phyloP scores from a whole-genome alignment of 768 basidiomycete genomes.

The Russula emetica region DNA sequence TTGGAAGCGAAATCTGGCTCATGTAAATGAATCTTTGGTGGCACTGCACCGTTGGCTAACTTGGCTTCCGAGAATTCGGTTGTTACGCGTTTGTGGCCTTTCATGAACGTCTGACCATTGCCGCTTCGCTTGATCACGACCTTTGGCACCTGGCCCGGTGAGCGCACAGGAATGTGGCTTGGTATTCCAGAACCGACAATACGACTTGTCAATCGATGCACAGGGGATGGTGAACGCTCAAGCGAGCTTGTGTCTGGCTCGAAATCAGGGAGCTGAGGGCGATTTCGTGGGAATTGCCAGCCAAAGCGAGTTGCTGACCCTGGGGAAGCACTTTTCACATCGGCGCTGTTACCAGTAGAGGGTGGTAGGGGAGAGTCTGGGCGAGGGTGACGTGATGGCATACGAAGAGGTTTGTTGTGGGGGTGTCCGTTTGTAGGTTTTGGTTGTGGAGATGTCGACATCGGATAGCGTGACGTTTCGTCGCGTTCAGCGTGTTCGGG shows the following conservation, averaged over 20 bases:
- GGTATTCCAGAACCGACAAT: constrained; percentile 29
- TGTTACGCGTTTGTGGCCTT: constrained; percentile 31
- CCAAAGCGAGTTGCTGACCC: constrained; percentile 34
- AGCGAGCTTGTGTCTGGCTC: constrained; percentile 37
- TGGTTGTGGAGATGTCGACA: constrained; percentile 4
- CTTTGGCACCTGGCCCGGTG: constrained; percentile 36
- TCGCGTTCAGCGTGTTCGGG: neutral
- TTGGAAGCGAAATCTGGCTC: constrained; percentile 10
- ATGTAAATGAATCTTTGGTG: constrained; percentile 27
- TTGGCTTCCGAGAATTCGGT: constrained; percentile 34
- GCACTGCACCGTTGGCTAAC: constrained; percentile 29
- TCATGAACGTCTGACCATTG: constrained; percentile 28
- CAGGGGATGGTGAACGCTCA: constrained; percentile 28
- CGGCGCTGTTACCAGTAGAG: constrained; percentile 10
- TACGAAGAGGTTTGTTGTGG: constrained; percentile 4
- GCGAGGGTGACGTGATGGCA: neutral
- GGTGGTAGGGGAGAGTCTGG: constrained; percentile 18
- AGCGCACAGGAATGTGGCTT: constrained; percentile 46
- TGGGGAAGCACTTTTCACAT: constrained; percentile 7
- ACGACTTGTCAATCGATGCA: constrained; percentile 30
- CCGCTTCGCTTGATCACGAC: constrained; percentile 25
- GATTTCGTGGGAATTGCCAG: constrained; percentile 40
- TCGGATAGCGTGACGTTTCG: constrained; percentile 2
- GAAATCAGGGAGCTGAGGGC: constrained; percentile 38
- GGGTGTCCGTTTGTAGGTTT: constrained; percentile 1